A percentile compares a stretch with the other conserved stretches of the same genome.
phyloP scores from a whole-genome alignment of 148 eudicot species.

The Heliosperma pusillum region DNA sequence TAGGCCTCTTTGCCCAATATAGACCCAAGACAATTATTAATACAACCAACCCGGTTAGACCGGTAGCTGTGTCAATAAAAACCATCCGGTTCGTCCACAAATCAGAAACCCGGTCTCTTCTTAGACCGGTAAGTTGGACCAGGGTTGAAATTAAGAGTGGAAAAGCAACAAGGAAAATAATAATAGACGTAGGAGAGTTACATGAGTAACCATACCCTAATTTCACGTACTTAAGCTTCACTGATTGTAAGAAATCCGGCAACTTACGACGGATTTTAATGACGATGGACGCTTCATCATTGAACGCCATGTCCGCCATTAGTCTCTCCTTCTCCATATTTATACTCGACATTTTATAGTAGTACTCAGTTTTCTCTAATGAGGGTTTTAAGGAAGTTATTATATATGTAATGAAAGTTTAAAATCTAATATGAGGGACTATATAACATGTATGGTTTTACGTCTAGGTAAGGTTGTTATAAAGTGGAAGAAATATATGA shows the following conservation, averaged over 20 bases:
- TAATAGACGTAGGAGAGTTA: slow-evolving; percentile 34
- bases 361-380: not conserved
- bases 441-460: slow-evolving; percentile 10
- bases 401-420: slow-evolving; percentile 5
- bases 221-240: slow-evolving; percentile 77
- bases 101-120: slow-evolving; percentile 38
- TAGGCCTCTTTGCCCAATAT: slow-evolving; percentile 48
- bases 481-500: not conserved
- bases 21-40: slow-evolving; percentile 38
- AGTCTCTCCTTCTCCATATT: slow-evolving; percentile 74
- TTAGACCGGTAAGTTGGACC: slow-evolving; percentile 36
- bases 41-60: slow-evolving; percentile 26
- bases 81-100: slow-evolving; percentile 31
- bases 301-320: slow-evolving; percentile 73
- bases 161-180: slow-evolving; percentile 37
- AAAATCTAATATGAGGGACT: slow-evolving; percentile 13
- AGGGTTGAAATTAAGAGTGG: slow-evolving; percentile 42
- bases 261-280: slow-evolving; percentile 61
- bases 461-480: slow-evolving; percentile 17
- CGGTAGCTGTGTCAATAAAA: slow-evolving; percentile 39
- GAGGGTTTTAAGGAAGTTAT: slow-evolving; percentile 1
- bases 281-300: slow-evolving; percentile 58
- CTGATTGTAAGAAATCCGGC: slow-evolving; percentile 67
- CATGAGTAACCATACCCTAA: slow-evolving; percentile 54
- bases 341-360: slow-evolving; percentile 31